These are phyloP conservation scores for Pleurotus platypus DNA, from an alignment of 768 basidiomycete genomes.

Conservation along the genomic window DNA sequence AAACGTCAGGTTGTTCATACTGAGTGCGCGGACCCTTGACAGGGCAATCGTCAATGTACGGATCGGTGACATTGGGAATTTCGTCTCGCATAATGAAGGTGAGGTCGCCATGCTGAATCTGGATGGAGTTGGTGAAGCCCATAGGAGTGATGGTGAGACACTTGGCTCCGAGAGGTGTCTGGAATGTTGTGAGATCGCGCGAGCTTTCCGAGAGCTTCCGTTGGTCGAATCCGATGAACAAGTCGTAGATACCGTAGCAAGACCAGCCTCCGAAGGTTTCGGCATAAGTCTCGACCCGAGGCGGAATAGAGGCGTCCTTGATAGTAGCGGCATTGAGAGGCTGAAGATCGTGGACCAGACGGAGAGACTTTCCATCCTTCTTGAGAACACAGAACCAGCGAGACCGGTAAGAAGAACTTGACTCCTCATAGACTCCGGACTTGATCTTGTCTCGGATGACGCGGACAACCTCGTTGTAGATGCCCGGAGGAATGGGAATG, in stretches of 20 bases:
- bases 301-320: constrained; percentile 11
- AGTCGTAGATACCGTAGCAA: constrained; percentile 27
- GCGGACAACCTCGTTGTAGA: constrained; percentile 18
- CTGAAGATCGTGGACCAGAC: no score
- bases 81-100: constrained; percentile 22
- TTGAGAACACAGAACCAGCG: constrained; percentile 22
- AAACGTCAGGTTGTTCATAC: no score
- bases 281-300: constrained; percentile 25
- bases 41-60: no score
- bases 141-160: no score
- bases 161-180: no score
- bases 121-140: constrained; percentile 13
- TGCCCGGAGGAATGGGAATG: constrained; percentile 24
- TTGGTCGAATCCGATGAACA: constrained; percentile 32
- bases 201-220: no score
- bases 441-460: constrained; percentile 23
- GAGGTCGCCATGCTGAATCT: constrained; percentile 33
- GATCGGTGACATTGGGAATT: constrained; percentile 17
- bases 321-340: no score
- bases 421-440: constrained; percentile 19
- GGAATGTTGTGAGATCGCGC: no score
- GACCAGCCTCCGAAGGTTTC: constrained; percentile 27
- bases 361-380: no score
- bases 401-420: constrained; percentile 17
- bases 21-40: no score